phyloP scores from a whole-genome alignment of 2,329 filamentous ascomycete species.

The Aureobasidium sp. region DNA sequence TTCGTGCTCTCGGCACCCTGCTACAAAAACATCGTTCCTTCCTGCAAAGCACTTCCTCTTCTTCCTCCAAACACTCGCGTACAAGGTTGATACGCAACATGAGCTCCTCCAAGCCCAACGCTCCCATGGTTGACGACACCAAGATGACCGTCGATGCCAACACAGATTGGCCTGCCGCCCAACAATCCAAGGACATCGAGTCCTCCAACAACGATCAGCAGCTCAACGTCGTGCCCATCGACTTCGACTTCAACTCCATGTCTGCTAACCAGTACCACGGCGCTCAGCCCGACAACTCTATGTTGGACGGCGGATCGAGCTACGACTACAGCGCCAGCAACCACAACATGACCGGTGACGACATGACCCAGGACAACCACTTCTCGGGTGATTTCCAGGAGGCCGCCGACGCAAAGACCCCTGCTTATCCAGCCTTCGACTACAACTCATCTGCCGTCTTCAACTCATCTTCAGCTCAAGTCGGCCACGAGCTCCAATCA shows the following conservation, averaged over 20 bases:
- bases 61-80: background rate
- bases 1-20: background rate
- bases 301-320: background rate
- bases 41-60: background rate
- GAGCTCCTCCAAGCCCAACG: background rate
- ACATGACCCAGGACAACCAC: background rate
- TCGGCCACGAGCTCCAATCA: background rate
- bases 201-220: background rate
- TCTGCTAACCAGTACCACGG: background rate
- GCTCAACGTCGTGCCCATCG: background rate
- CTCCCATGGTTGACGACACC: background rate
- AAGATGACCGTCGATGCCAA: background rate
- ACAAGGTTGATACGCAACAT: background rate
- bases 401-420: background rate
- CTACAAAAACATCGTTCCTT: background rate
- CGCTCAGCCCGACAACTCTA: background rate
- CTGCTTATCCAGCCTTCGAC: background rate
- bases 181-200: background rate
- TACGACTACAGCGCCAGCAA: background rate
- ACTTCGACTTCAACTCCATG: background rate
- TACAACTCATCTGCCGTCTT: background rate
- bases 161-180: background rate
- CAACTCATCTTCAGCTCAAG: background rate
- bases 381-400: background rate
- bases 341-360: background rate